Evolutionary conservation across 768 basidiomycete species (phyloP).

Genomic region (Rhodotorula babjevae): DNA sequence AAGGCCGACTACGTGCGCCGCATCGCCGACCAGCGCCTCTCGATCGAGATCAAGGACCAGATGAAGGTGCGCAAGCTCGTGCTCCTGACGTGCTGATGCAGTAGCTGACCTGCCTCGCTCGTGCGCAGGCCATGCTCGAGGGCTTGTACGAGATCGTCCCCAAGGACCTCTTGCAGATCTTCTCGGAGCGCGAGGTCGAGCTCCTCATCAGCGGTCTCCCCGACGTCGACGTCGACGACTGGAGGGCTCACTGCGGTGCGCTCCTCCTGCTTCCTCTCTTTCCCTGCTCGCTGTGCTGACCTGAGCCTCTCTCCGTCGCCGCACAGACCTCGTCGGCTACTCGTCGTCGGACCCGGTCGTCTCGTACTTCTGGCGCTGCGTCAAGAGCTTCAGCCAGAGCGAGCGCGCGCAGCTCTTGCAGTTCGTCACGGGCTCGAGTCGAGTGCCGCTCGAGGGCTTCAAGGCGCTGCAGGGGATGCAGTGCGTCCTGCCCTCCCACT

Average conservation of each 20-base stretch:
- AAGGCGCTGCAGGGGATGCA: conserved; percentile 68
- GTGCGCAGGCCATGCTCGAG: conserved; percentile 62
- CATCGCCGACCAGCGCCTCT: conserved; percentile 87
- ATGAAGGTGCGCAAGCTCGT: conserved; percentile 55
- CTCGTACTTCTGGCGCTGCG: conserved; percentile 98
- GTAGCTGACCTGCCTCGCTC: background rate
- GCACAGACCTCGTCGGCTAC: conserved; percentile 73
- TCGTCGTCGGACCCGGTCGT: conserved; percentile 80
- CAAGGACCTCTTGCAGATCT: conserved; percentile 88
- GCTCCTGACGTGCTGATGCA: background rate
- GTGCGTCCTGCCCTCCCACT: conserved; percentile 48
- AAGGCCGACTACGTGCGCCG: conserved; percentile 92
- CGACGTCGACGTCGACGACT: conserved; percentile 44
- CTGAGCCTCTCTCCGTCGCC: background rate
- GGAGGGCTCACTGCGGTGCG: conserved; percentile 3
- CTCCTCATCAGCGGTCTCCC: conserved; percentile 84
- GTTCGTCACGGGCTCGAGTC: conserved; percentile 79
- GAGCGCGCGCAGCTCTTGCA: conserved; percentile 94
- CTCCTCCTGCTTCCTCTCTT: too few species aligned
- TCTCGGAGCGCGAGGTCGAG: conserved; percentile 91
- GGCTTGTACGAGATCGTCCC: conserved; percentile 99
- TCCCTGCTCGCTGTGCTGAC: background rate
- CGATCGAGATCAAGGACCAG: conserved; percentile 91
- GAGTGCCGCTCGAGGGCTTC: conserved; percentile 91
- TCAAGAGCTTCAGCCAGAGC: conserved; percentile 94